Evolutionary conservation across 768 basidiomycete genomes (phyloP).

Genomic region (Mycena venus): DNA sequence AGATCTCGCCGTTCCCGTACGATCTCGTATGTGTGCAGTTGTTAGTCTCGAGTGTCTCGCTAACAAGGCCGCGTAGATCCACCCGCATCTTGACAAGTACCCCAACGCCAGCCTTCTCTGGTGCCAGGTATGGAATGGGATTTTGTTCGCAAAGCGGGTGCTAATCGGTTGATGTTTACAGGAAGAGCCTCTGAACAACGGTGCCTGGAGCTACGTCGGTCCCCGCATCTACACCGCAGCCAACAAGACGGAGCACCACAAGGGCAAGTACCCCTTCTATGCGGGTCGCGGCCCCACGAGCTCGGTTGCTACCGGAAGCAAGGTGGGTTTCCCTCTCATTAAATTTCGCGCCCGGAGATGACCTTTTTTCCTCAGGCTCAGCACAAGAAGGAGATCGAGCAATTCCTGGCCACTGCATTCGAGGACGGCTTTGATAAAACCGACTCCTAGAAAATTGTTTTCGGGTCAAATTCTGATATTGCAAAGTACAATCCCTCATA

Average conservation of each 20-base stretch:
- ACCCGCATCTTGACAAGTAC: slow-evolving; percentile 95
- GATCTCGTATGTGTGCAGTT: slow-evolving; percentile 73
- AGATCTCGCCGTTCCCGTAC: slow-evolving; percentile 97
- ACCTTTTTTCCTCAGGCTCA: slow-evolving; percentile 61
- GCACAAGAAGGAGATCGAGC: slow-evolving; percentile 93
- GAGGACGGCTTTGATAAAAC: slow-evolving; percentile 40
- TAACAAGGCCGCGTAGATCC: slow-evolving; percentile 66
- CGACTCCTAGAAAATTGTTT: slow-evolving; percentile 22
- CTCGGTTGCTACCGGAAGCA: slow-evolving; percentile 93
- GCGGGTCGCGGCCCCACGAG: slow-evolving; percentile 94
- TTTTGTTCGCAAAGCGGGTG: neutral
- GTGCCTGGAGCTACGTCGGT: slow-evolving; percentile 96
- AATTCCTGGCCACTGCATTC: slow-evolving; percentile 77
- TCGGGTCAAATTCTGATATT: slow-evolving; percentile 35
- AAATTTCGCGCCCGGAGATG: neutral
- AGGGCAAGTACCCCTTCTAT: slow-evolving; percentile 90
- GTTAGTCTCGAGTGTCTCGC: slow-evolving; percentile 6
- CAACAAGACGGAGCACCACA: slow-evolving; percentile 90
- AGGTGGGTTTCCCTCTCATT: slow-evolving; percentile 59
- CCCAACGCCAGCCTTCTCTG: slow-evolving; percentile 94
- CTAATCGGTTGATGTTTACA: slow-evolving; percentile 42
- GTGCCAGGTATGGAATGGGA: slow-evolving; percentile 78
- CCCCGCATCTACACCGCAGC: slow-evolving; percentile 96
- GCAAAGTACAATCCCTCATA: slow-evolving; percentile 2
- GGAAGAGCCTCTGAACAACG: slow-evolving; percentile 98